Percentiles rank a stretch among this genome's conserved stretches.
Conservation (phyloP, 1,284 basidiomycete species). For the Cystobasidium sp. region DNA sequence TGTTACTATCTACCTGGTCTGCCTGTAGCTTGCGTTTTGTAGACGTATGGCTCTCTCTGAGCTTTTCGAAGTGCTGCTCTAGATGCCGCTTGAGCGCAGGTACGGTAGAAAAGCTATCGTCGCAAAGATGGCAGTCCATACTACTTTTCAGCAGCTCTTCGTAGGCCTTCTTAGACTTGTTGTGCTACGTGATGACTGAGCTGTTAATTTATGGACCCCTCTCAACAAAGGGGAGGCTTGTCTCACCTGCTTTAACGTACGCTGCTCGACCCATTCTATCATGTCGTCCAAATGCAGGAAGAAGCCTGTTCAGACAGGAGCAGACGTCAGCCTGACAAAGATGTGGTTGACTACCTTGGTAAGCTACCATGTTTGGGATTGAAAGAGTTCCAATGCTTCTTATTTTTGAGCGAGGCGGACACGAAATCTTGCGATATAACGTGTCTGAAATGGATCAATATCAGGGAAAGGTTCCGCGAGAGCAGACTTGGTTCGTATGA, state of each 20-base stretch:
- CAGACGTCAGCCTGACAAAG: neutral
- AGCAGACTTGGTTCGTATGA: neutral
- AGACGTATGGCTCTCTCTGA: neutral
- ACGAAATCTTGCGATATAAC: conserved; percentile 82
- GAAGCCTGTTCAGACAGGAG: conserved; percentile 65
- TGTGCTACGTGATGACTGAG: conserved; percentile 9
- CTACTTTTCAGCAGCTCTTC: conserved; percentile 26
- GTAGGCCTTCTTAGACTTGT: conserved; percentile 22
- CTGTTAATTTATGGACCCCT: neutral
- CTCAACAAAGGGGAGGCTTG: neutral
- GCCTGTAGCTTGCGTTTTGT: neutral
- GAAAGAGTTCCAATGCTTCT: conserved; percentile 93
- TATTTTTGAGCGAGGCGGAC: conserved; percentile 76
- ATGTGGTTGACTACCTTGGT: neutral
- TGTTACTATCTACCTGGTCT: neutral
- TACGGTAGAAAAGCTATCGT: conserved; percentile 68
- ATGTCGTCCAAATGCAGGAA: conserved; percentile 80
- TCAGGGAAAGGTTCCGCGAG: neutral
- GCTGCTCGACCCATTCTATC: conserved; percentile 72
- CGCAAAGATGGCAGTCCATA: conserved; percentile 42
- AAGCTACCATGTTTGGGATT: conserved; percentile 65
- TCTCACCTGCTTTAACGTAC: conserved; percentile 55
- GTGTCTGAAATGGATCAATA: conserved; percentile 73
- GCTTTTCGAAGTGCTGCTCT: conserved; percentile 62
- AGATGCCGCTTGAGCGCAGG: conserved; percentile 76